Evolutionary conservation across 352 stramenopile genomes (phyloP).

Genomic region (Pilasporangium apinafurcum): DNA sequence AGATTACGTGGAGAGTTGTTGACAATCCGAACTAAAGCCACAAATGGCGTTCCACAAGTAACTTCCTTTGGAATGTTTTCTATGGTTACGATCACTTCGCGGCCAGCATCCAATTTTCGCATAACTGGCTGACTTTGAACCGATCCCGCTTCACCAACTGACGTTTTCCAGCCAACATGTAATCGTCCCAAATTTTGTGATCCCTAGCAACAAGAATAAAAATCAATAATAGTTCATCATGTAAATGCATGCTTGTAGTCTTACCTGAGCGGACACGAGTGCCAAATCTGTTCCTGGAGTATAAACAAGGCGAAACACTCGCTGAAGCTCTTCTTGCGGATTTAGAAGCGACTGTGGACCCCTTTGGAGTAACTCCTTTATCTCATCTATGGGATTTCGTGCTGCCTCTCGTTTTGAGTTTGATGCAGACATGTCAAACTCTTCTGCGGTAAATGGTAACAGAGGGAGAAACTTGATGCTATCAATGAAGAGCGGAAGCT

Average conservation of each 20-base stretch:
- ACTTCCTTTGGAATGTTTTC: conserved; percentile 43
- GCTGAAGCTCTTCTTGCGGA: conserved; percentile 74
- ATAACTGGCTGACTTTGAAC: conserved; percentile 79
- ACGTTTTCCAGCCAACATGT: conserved; percentile 80
- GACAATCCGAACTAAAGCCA: conserved; percentile 37
- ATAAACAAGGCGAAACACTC: conserved; percentile 54
- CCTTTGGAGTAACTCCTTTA: conserved; percentile 19
- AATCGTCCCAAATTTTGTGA: conserved; percentile 68
- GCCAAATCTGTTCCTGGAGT: conserved; percentile 29
- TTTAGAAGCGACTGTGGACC: conserved; percentile 57
- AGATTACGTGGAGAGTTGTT: conserved; percentile 63
- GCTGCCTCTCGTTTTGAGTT: conserved; percentile 1
- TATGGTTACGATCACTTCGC: conserved; percentile 41
- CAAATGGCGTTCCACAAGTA: conserved; percentile 41
- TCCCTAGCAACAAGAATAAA: conserved; percentile 9
- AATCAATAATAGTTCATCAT: not conserved
- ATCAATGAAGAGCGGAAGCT: conserved; percentile 73
- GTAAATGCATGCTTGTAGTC: not conserved
- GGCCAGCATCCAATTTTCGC: conserved; percentile 33
- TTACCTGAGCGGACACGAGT: conserved; percentile 26
- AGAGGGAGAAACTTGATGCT: conserved; percentile 72
- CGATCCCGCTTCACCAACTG: conserved; percentile 70
- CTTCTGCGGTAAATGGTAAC: conserved; percentile 38
- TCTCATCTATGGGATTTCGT: conserved; percentile 3
- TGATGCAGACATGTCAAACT: conserved; percentile 23